phyloP scores from a whole-genome alignment of 768 basidiomycete genomes.

The Trametes coccinea region DNA sequence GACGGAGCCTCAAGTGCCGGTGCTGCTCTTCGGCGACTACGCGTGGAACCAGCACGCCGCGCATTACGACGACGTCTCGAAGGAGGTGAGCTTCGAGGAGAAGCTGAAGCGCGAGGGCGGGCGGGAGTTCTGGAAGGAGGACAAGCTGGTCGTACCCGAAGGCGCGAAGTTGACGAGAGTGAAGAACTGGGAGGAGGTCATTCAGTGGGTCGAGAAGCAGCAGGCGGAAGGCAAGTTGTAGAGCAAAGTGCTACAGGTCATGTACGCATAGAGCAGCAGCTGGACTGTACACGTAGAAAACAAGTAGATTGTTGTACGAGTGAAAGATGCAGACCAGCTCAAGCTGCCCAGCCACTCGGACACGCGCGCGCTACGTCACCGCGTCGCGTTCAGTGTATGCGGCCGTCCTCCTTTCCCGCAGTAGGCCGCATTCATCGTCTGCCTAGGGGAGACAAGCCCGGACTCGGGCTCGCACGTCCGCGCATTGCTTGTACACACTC shows the following conservation, averaged over 20 bases:
- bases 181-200: conserved; percentile 63
- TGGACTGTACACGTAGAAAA: too few species aligned
- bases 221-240: conserved; percentile 11
- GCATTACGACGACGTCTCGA: conserved; percentile 41
- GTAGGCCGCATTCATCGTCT: too few species aligned
- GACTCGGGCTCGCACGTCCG: too few species aligned
- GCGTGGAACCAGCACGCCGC: conserved; percentile 72
- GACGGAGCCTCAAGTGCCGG: conserved; percentile 50
- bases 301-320: too few species aligned
- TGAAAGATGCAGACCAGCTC: too few species aligned
- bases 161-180: conserved; percentile 52
- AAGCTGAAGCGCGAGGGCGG: conserved; percentile 49
- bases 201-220: conserved; percentile 44
- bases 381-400: too few species aligned
- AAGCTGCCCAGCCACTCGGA: too few species aligned
- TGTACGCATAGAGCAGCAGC: too few species aligned
- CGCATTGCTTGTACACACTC: too few species aligned
- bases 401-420: too few species aligned
- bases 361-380: not conserved
- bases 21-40: conserved; percentile 75
- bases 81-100: conserved; percentile 56
- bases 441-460: too few species aligned
- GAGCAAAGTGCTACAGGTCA: not conserved
- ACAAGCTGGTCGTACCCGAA: conserved; percentile 48
- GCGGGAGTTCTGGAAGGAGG: conserved; percentile 59